These are phyloP conservation scores for Mycosphaerella sp. DNA, from an alignment of 2,329 filamentous ascomycete genomes.

Conservation along the genomic window DNA sequence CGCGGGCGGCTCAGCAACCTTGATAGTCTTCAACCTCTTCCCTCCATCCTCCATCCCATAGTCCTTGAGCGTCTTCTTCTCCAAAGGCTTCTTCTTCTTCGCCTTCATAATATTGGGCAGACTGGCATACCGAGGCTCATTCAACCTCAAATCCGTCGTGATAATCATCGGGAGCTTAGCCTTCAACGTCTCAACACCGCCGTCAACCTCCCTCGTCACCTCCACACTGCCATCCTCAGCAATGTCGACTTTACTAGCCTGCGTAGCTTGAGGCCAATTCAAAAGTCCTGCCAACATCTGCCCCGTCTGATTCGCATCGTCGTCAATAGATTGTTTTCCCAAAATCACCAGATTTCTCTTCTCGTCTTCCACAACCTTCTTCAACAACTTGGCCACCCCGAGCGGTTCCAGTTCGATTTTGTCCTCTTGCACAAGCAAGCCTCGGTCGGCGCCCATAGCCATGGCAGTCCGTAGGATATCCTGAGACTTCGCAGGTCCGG, in stretches of 20 bases:
- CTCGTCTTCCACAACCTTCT: conserved; percentile 72
- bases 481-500: conserved; percentile 77
- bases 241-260: conserved; percentile 79
- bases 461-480: conserved; percentile 93
- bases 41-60: conserved; percentile 70
- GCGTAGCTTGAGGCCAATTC: conserved; percentile 90
- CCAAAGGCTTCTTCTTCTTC: conserved; percentile 99
- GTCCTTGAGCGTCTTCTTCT: conserved; percentile 83
- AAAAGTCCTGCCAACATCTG: conserved; percentile 95
- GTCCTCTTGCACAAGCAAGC: conserved; percentile 63
- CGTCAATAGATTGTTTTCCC: conserved; percentile 98
- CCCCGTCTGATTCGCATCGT: conserved; percentile 90
- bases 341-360: conserved; percentile 86
- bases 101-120: conserved; percentile 99
- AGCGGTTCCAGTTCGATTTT: conserved; percentile 84
- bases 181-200: conserved; percentile 82
- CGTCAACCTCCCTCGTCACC: conserved; percentile 90
- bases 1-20: conserved; percentile 80
- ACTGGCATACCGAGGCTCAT: conserved; percentile 90
- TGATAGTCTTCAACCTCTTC: conserved; percentile 78
- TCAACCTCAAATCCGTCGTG: conserved; percentile 89
- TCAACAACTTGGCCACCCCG: conserved; percentile 82
- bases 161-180: conserved; percentile 86
- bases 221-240: conserved; percentile 59
- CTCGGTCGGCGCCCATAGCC: conserved; percentile 96